Percentiles rank a stretch among this genome's conserved stretches.
phyloP scores from a whole-genome alignment of 345 rosid species.

The Draba incana region DNA sequence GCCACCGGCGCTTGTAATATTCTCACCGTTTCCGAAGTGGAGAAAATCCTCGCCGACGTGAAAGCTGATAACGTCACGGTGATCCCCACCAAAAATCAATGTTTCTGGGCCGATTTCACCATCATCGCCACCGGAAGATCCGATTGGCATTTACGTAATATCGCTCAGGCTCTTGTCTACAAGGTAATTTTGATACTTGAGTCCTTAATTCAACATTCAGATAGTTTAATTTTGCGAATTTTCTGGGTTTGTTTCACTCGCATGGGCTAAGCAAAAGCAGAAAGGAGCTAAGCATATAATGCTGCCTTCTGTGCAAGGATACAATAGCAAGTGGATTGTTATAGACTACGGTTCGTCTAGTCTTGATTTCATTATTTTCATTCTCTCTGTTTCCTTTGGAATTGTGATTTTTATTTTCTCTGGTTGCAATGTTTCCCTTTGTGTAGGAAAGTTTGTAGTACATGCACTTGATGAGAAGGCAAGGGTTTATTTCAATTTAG shows the following conservation, averaged over 20 bases:
- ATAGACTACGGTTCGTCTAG: conserved; percentile 70
- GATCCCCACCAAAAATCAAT: conserved; percentile 54
- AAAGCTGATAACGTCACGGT: conserved; percentile 81
- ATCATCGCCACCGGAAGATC: conserved; percentile 93
- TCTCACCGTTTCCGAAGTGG: conserved; percentile 43
- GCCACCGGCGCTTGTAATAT: not conserved
- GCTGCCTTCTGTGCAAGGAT: conserved; percentile 75
- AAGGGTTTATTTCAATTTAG: conserved; percentile 80
- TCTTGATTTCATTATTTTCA: conserved; percentile 3
- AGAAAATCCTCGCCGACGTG: conserved; percentile 80
- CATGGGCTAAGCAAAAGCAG: conserved; percentile 87
- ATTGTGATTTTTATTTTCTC: conserved; percentile 1
- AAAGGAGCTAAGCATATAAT: conserved; percentile 60
- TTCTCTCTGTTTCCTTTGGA: not conserved
- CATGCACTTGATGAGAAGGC: conserved; percentile 98
- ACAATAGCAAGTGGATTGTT: conserved; percentile 85
- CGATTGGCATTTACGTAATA: conserved; percentile 85
- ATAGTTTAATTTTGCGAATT: not conserved
- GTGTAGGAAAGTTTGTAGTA: conserved; percentile 71
- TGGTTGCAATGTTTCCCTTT: not conserved
- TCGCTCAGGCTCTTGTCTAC: conserved; percentile 80
- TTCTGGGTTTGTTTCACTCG: conserved; percentile 20
- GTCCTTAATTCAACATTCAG: not conserved
- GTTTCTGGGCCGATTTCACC: conserved; percentile 75
- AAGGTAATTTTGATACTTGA: conserved; percentile 41